phyloP scores from a whole-genome alignment of 179 eudicot genomes.

The Corrigiola litoralis region DNA sequence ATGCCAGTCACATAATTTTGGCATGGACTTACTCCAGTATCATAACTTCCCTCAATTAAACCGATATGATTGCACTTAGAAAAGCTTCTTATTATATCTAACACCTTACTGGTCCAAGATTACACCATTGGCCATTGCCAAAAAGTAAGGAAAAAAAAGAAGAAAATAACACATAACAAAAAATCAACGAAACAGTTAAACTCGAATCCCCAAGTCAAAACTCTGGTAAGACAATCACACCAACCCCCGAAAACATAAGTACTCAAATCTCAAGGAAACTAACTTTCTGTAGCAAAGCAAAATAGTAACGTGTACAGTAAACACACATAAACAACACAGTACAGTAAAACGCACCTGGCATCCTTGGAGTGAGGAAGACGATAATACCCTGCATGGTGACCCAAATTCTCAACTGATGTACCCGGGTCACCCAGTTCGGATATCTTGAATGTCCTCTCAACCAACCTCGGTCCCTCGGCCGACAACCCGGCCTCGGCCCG shows the following conservation, averaged over 20 bases:
- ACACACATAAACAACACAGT: neutral
- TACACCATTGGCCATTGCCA: too few species aligned
- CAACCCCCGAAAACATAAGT: neutral
- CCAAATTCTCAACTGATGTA: slow-evolving; percentile 55
- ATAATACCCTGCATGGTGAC: slow-evolving; percentile 91
- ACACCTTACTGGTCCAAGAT: too few species aligned
- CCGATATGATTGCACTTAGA: too few species aligned
- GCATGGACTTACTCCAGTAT: too few species aligned
- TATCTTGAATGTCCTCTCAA: slow-evolving; percentile 46
- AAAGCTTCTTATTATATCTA: too few species aligned
- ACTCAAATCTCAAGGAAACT: neutral
- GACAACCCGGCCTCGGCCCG: neutral
- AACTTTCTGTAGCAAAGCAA: neutral
- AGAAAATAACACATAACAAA: neutral
- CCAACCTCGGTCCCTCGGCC: slow-evolving; percentile 32
- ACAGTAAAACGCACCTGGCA: slow-evolving; percentile 50
- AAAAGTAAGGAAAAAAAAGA: too few species aligned
- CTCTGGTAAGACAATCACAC: neutral
- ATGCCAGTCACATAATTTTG: too few species aligned
- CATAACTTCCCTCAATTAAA: too few species aligned
- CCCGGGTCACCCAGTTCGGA: slow-evolving; percentile 40
- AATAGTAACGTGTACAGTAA: too few species aligned
- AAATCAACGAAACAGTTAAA: slow-evolving; percentile 15
- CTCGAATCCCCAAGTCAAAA: neutral
- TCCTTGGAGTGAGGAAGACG: slow-evolving; percentile 67